Base-by-base conservation (phyloP, 352 stramenopile genomes). In the Phytopythium cucurbitacearum region DNA sequence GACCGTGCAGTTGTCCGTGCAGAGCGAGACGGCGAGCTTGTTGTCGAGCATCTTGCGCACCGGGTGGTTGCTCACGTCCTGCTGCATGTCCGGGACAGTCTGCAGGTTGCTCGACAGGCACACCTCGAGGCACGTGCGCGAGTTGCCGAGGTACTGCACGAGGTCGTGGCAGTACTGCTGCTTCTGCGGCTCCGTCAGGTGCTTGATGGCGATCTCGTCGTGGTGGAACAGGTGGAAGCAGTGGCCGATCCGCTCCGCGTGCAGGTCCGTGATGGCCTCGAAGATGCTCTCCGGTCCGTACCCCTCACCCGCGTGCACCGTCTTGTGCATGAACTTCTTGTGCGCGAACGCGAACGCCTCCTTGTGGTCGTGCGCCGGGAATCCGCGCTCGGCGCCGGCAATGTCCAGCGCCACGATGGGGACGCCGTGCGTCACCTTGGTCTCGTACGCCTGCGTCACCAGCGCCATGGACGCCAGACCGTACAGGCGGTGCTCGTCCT, bases 241-340 rank as follows among this genome's bases (percentile, higher is more conserved):
- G 52, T 95, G 87, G 33, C 85, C 85, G 50, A 95, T 95, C 34
- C 87, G 67, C 66, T 96, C 85, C 0, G 85, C 84, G 55, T 94
- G 84, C 21, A 95, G 64, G 49, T 96, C 82, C 36, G 80, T 95
- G 39, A 95, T 90, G 3, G 87, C 85, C 43, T 88, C 51, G 56
- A 93, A 94, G 54, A 96, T 95, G 52, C 74, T 91, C 65, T 96
- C 87, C 1, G 87, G 83, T 0, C 87, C 87, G 49, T 92, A 95
- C 8, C 77, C 84, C 66, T 96, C 85, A 32, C 85, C 87, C 3
- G 87, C 85, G 58, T 96, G 85, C 45, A 95, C 87, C 7, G 87
- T 96, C 65, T 89, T 94, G 66, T 94, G 76, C 66, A 96, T 53
- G 46, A 95, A 93, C 50, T 93, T 93, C 63, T 87, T 88, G 68